Evolutionary conservation across 176 grass and related monocot genomes (phyloP).

Genomic region (Eremochloa ophiuroides): DNA sequence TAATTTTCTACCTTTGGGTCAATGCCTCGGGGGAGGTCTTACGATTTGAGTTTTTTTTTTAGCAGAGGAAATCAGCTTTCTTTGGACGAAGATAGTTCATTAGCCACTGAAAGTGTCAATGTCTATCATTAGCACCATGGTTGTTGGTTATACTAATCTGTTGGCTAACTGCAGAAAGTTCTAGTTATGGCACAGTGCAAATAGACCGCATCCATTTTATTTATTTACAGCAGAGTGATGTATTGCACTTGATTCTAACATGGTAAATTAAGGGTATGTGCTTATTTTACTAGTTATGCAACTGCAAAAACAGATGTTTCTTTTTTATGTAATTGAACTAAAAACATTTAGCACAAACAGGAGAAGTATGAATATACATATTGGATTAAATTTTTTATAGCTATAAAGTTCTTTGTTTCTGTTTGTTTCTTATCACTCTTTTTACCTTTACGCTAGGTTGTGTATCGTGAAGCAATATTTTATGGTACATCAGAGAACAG

Average conservation of each 20-base stretch:
- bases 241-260: background rate
- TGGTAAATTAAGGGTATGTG: background rate
- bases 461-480: conserved; percentile 84
- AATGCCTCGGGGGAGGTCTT: background rate
- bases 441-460: conserved; percentile 50
- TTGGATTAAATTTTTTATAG: background rate
- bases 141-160: background rate
- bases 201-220: background rate
- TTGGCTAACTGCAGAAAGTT: conserved; percentile 2
- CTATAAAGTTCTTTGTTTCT: conserved; percentile 6
- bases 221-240: background rate
- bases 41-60: too few species aligned
- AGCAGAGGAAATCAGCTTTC: background rate
- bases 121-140: background rate
- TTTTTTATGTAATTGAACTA: background rate
- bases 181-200: background rate
- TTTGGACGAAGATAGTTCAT: background rate
- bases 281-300: conserved; percentile 20
- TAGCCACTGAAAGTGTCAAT: background rate
- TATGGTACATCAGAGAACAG: conserved; percentile 64
- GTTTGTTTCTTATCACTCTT: conserved; percentile 32
- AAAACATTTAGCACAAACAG: background rate
- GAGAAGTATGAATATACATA: background rate
- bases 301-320: conserved; percentile 1
- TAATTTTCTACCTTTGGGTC: background rate